Conservation (phyloP, 129 eudicot genomes). For the Arctium lappa region DNA sequence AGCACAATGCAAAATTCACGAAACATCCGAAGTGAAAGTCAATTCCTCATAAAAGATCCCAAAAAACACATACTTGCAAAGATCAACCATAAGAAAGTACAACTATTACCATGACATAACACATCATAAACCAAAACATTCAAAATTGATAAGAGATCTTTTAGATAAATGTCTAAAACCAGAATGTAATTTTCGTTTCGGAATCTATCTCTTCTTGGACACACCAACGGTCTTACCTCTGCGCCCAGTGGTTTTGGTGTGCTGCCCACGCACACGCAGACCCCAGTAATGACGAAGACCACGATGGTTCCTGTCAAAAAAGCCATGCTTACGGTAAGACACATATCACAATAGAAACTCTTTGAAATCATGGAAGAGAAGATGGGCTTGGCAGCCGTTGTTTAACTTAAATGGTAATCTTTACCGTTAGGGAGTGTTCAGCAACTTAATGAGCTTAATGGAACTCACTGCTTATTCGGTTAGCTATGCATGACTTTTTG, state of each 20-base stretch:
- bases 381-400: too few relatives aligned
- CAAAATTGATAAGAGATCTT: constrained; percentile 17
- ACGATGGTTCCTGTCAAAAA: constrained; percentile 54
- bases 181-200: neutral
- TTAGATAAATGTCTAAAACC: constrained; percentile 21
- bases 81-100: constrained; percentile 9
- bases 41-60: constrained; percentile 3
- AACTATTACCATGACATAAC: constrained; percentile 12
- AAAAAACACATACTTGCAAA: neutral
- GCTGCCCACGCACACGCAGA: constrained; percentile 42
- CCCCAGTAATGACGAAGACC: constrained; percentile 50
- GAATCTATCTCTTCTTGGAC: constrained; percentile 63
- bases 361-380: neutral
- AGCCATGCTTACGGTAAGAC: neutral
- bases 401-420: too few relatives aligned
- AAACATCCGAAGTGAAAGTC: neutral
- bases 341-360: neutral
- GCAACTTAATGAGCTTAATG: too few relatives aligned
- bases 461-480: too few relatives aligned
- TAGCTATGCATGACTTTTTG: too few relatives aligned
- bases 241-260: constrained; percentile 43
- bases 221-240: constrained; percentile 73
- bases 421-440: too few relatives aligned
- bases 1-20: neutral
- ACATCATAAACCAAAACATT: constrained; percentile 5